Evolutionary conservation across 306 rosid species (phyloP).

Genomic region (Vachellia collinsii): DNA sequence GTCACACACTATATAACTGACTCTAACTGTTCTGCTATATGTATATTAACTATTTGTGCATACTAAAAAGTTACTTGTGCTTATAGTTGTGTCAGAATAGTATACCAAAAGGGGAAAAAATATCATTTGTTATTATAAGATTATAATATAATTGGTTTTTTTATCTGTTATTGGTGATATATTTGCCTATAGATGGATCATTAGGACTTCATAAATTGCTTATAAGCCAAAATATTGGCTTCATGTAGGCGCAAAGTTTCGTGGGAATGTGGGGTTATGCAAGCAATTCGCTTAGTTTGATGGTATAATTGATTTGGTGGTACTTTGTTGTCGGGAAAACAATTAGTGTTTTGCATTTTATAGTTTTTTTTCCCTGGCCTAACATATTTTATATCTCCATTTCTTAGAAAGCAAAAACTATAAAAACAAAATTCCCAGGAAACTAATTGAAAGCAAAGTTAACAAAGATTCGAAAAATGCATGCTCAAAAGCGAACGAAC

Average conservation of each 20-base stretch:
- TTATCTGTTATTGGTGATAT: not conserved
- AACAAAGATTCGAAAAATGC: too few relatives aligned
- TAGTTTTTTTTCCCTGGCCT: not conserved
- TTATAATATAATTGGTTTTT: not conserved
- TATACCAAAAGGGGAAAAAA: not conserved
- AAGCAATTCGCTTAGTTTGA: conserved; percentile 43
- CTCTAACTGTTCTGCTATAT: not conserved
- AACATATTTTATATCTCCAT: too few relatives aligned
- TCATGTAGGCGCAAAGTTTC: conserved; percentile 79
- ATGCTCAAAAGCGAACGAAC: too few relatives aligned
- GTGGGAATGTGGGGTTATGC: conserved; percentile 89
- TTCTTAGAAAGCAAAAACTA: too few relatives aligned
- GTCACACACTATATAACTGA: too few relatives aligned
- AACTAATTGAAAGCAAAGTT: too few relatives aligned
- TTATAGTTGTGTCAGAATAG: too few relatives aligned
- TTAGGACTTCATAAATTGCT: not conserved
- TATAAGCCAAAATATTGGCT: conserved; percentile 30
- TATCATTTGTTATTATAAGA: not conserved
- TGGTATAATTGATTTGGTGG: too few relatives aligned
- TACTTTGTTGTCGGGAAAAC: too few relatives aligned
- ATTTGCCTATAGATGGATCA: not conserved
- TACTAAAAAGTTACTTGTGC: too few relatives aligned
- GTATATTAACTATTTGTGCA: not conserved
- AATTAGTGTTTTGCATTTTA: too few relatives aligned
- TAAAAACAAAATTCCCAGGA: too few relatives aligned